A percentile compares a stretch with the other conserved stretches of the same genome.
Evolutionary conservation across 2,329 filamentous ascomycete genomes (phyloP).

Genomic region (Fusarium pilosicola): DNA sequence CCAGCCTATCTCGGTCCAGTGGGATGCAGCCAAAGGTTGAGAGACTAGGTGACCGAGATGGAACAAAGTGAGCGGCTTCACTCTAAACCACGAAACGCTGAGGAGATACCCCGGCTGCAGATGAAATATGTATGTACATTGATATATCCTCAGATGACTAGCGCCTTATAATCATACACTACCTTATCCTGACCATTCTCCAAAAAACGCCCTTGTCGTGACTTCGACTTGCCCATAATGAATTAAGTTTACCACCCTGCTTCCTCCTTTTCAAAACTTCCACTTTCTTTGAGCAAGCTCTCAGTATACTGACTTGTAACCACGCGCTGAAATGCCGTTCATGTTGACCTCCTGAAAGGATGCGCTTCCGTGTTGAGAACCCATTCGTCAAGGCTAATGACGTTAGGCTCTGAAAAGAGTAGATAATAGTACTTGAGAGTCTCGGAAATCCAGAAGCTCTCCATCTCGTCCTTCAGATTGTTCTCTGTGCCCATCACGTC

Average conservation of each 20-base stretch:
- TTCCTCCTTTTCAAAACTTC: neutral
- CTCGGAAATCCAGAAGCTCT: slow-evolving; percentile 92
- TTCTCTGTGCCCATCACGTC: slow-evolving; percentile 64
- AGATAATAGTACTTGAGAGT: slow-evolving; percentile 94
- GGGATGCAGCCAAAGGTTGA: slow-evolving; percentile 13
- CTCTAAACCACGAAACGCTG: neutral
- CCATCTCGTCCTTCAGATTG: slow-evolving; percentile 71
- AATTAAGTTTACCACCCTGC: neutral
- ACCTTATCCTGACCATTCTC: slow-evolving; percentile 18
- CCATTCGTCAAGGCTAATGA: slow-evolving; percentile 75
- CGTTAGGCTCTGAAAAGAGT: slow-evolving; percentile 74
- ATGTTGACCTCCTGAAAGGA: slow-evolving; percentile 61
- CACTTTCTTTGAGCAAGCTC: neutral
- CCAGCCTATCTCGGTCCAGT: slow-evolving; percentile 33
- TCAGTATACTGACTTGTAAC: neutral
- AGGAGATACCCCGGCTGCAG: neutral
- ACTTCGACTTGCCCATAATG: slow-evolving; percentile 9
- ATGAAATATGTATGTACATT: slow-evolving; percentile 24
- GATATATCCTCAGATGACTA: slow-evolving; percentile 20
- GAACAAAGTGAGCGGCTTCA: neutral
- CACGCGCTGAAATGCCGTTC: neutral
- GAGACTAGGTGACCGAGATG: neutral
- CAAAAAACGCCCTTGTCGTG: slow-evolving; percentile 26
- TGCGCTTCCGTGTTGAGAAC: slow-evolving; percentile 74
- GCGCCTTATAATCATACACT: slow-evolving; percentile 16